Evolutionary conservation across 176 grass and related monocot species (phyloP), one percentile per base, ranked within the genome.

Genomic region (Hsuehochloa calcarea): DNA sequence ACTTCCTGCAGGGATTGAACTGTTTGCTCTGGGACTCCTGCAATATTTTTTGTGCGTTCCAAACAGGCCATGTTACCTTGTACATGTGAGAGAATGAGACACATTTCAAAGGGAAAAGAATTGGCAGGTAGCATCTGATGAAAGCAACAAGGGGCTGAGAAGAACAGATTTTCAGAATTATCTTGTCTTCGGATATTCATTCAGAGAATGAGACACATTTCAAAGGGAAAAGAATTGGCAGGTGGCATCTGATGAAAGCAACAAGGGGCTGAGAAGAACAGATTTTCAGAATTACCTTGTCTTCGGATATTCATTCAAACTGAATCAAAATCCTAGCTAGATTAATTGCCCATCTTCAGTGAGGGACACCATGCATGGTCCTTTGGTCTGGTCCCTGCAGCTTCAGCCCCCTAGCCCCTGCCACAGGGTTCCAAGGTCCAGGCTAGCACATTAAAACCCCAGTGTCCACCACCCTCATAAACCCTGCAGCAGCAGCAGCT

Each of bases 401-500:
- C 78, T 82, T 47, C 20, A 67, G 23, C 2, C 54, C 46, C 1
- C 14, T n/a, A 31, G 47, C 60, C 29, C 56, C 76, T 70, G 37
- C 23, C 39, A 35, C 67, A 83, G 15, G 38, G 40, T 49, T 82
- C n/a, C 82, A 89, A 34, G 34, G 43, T 76, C 88, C 88, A 89
- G 70, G 61, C 82, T 76, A 70, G 82, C 87, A 41, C 87, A 80
- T 89, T 88, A 47, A 74, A 83, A 12, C 58, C 40, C 31, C 55
- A n/a, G 69, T 51, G 22, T 84, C 70, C 56, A 81, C 47, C 77
- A 59, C 66, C 39, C 80, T 82, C 38, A 70, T 81, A 82, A 88
- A 62, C 44, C 49, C 39, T 46, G 4, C 69, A 23, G 1, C 43
- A 20, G 19, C 23, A 73, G 0, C 51, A 73, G 0, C 51, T 34